These are phyloP conservation scores for Pichia sp. DNA, from an alignment of 1,139 yeast species.

Conservation along the genomic window DNA sequence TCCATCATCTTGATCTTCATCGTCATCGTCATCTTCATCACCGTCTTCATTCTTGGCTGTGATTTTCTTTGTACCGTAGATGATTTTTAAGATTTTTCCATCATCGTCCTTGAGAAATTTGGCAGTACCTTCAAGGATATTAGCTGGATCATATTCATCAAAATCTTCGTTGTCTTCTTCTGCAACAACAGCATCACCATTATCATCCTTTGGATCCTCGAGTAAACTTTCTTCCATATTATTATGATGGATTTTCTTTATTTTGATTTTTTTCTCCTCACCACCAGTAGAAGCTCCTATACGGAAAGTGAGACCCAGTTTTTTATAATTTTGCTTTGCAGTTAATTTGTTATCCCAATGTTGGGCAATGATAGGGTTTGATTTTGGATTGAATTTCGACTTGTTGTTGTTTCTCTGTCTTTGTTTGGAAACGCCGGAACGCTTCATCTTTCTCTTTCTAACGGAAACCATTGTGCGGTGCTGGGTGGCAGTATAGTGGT, in stretches of 20 bases:
- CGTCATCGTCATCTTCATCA: no score
- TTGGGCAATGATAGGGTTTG: conserved; percentile 78
- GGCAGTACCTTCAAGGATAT: conserved; percentile 76
- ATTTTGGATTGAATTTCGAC: conserved; percentile 52
- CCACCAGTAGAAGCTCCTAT: conserved; percentile 68
- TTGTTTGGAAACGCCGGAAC: conserved; percentile 61
- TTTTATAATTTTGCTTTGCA: conserved; percentile 73
- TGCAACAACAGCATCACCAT: no score
- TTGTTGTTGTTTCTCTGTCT: conserved; percentile 67
- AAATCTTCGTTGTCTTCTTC: conserved; percentile 28
- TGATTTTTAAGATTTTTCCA: conserved; percentile 62
- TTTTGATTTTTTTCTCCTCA: conserved; percentile 42
- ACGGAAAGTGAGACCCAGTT: conserved; percentile 65
- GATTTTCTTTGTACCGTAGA: conserved; percentile 53
- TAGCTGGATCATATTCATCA: conserved; percentile 45
- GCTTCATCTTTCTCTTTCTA: conserved; percentile 78
- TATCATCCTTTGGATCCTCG: conserved; percentile 25
- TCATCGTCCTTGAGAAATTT: conserved; percentile 67
- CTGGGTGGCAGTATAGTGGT: not conserved
- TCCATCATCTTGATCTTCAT: no score
- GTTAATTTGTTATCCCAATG: conserved; percentile 87
- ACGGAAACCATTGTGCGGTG: conserved; percentile 70
- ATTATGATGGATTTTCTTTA: conserved; percentile 24
- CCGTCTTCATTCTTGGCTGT: conserved; percentile 16
- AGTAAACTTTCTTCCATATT: conserved; percentile 19